Conservation (phyloP, 2,329 filamentous ascomycete genomes). For the Cladosporium colombiae region DNA sequence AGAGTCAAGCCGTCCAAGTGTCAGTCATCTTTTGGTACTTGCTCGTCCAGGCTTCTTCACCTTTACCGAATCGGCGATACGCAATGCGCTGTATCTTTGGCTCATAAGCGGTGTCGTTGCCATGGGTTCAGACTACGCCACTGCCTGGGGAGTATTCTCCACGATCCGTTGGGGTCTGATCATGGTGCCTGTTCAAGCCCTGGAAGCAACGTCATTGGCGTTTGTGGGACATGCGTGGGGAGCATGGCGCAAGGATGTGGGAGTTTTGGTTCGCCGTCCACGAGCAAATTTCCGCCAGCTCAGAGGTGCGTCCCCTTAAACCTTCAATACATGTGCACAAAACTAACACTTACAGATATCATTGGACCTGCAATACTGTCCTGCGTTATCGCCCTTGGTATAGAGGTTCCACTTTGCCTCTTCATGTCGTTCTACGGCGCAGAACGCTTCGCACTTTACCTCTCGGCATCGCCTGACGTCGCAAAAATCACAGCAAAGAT, state of each 20-base stretch:
- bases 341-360: constrained; percentile 40
- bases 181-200: constrained; percentile 69
- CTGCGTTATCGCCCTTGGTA: constrained; percentile 52
- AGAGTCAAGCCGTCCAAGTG: constrained; percentile 37
- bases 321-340: background rate
- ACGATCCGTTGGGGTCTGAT: constrained; percentile 73
- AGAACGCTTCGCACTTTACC: constrained; percentile 61
- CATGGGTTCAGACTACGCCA: constrained; percentile 66
- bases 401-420: constrained; percentile 65
- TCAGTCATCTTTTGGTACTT: constrained; percentile 53
- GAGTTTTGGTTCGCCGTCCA: constrained; percentile 27
- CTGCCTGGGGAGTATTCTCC: constrained; percentile 72
- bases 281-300: constrained; percentile 25
- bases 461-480: constrained; percentile 59
- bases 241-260: constrained; percentile 44
- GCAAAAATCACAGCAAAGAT: constrained; percentile 64
- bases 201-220: constrained; percentile 65
- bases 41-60: constrained; percentile 59
- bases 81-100: constrained; percentile 73
- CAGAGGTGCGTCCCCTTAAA: constrained; percentile 6
- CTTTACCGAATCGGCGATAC: constrained; percentile 64
- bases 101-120: constrained; percentile 64
- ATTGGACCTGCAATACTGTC: constrained; percentile 57
- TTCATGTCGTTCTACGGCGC: constrained; percentile 62
- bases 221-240: constrained; percentile 72